These are phyloP conservation scores for Exophiala xenobiotica DNA, from an alignment of 2,329 filamentous ascomycete species.

Conservation along the genomic window DNA sequence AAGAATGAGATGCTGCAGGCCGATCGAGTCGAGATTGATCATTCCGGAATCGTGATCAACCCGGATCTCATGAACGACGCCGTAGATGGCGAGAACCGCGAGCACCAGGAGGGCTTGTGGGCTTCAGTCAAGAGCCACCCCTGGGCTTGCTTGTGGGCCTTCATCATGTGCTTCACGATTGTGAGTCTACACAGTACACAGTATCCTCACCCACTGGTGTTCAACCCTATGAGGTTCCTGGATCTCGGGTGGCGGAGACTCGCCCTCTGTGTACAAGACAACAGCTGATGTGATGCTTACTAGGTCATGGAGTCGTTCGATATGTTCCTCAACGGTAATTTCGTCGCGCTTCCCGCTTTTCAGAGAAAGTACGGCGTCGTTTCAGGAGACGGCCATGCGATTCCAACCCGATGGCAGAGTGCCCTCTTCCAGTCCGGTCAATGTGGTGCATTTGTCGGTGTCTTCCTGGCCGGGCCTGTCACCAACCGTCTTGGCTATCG, in stretches of 20 bases:
- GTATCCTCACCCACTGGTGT: no score
- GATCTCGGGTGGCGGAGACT: not conserved
- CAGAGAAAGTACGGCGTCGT: constrained; percentile 40
- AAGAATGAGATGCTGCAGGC: constrained; percentile 3
- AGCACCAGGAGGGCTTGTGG: constrained; percentile 45
- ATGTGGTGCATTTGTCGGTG: constrained; percentile 60
- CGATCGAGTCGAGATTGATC: constrained; percentile 33
- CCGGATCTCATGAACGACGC: constrained; percentile 43
- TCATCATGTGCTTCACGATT: constrained; percentile 53
- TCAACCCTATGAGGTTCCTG: no score
- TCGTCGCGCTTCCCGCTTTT: constrained; percentile 46
- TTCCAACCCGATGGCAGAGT: constrained; percentile 52
- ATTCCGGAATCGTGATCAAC: constrained; percentile 38
- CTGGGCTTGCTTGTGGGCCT: constrained; percentile 50
- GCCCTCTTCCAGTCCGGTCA: constrained; percentile 57
- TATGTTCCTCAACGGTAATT: constrained; percentile 51
- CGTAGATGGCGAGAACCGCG: constrained; percentile 45
- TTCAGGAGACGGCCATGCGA: constrained; percentile 27
- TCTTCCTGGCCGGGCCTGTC: constrained; percentile 60
- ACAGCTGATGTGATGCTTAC: constrained; percentile 3
- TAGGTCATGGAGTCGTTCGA: constrained; percentile 54
- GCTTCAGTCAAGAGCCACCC: constrained; percentile 43
- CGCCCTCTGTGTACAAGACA: not conserved
- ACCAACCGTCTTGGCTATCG: constrained; percentile 61
- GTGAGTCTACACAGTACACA: constrained; percentile 36